Base-by-base conservation (phyloP, 1,139 yeast genomes). In the Geotrichum candidum region DNA sequence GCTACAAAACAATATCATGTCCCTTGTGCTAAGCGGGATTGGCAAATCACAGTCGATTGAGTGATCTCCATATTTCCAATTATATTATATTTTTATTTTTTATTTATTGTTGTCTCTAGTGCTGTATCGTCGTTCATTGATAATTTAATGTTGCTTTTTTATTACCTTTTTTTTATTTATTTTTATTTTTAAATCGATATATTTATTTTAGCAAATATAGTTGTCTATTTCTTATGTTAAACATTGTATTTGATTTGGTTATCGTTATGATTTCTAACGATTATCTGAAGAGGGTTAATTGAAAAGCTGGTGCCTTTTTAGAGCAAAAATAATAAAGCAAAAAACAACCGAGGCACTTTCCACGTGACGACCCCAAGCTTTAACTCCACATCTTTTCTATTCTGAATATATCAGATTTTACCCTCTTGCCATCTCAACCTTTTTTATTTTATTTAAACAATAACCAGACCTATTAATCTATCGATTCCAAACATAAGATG, bases 401-500 rank as follows among this genome's bases (percentile, higher is more conserved):
- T 35, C 41, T 11, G 41, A 35, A 10, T 35, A 11, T 10, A 10
- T 35, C 15, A 35, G 41, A 11, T 35, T 13, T 35, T 35, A 13
- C 11, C 27, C 27, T 35, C 41, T 35, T 35, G 15, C 41, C 41
- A 35, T 35, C 41, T 35, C 41, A 35, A 35, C 9, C 11, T 35
- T 35, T 35, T 35, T 11, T 10, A 3, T 25, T 25, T 25, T 2
- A 35, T 4, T 18, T 18, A 13, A 35, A 35, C 41, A 35, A 35
- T 13, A 10, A 35, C 15, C 9, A 35, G 41, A 4, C 3, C 27
- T 25, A 25, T 25, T 25, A 25, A 1, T 25, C 41, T 35, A 11
- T 6, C 3, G 41, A 2, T 35, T 35, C 0, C 15, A 13, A 6
- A 53, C 22, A n/a, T 7, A 56, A 3, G 13, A 90, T 90, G 96